These are phyloP conservation scores for Catharanthus roseus DNA, from an alignment of 257 asterid species.

Conservation along the genomic window DNA sequence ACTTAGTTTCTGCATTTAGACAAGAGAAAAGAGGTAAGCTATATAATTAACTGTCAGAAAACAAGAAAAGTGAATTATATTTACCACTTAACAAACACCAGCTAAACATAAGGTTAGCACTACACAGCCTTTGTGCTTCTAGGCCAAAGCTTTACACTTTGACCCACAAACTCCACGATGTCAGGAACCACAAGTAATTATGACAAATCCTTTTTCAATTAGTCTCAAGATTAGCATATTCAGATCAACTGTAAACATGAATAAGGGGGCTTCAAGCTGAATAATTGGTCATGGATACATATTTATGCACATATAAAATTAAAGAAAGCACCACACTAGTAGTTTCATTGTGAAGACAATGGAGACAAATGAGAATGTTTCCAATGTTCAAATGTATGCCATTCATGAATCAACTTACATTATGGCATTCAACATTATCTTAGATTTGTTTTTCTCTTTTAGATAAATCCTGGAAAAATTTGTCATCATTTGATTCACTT, in stretches of 20 bases:
- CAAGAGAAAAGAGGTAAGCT: conserved; percentile 11
- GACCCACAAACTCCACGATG: background rate
- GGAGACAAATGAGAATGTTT: background rate
- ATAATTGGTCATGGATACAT: background rate
- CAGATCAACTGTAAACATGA: background rate
- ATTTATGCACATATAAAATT: background rate
- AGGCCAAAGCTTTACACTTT: background rate
- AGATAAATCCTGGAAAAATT: background rate
- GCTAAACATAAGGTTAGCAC: background rate
- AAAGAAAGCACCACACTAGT: background rate
- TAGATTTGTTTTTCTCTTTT: no score
- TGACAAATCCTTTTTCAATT: background rate
- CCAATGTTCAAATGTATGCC: background rate
- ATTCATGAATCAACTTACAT: background rate
- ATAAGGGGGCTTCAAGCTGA: background rate
- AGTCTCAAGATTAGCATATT: background rate
- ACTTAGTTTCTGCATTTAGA: conserved; percentile 67
- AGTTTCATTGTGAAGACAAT: background rate
- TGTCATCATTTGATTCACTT: background rate
- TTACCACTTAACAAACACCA: background rate
- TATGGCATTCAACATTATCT: background rate
- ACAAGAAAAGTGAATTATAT: background rate
- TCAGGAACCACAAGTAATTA: background rate
- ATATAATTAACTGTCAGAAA: conserved; percentile 2
- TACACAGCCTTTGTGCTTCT: background rate